A percentile compares a stretch with the other conserved stretches of the same genome.
These are phyloP conservation scores for Boletus eberwhitei DNA, from an alignment of 768 basidiomycete species.

Conservation along the genomic window DNA sequence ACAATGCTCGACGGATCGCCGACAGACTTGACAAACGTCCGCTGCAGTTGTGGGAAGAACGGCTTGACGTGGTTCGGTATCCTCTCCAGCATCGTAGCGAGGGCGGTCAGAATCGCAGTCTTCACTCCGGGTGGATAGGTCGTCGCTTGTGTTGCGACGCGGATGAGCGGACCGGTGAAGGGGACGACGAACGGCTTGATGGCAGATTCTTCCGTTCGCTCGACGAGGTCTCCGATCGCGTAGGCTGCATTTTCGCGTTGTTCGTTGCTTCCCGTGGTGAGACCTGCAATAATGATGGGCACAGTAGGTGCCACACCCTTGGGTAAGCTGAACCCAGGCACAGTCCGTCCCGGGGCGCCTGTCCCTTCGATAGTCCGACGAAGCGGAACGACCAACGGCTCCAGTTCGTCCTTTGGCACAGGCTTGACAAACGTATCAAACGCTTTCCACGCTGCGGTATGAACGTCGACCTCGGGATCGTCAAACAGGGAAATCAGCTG, in stretches of 20 bases:
- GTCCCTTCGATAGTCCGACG: constrained; percentile 84
- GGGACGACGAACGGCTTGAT: constrained; percentile 96
- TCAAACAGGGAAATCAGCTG: constrained; percentile 82
- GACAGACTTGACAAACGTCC: constrained; percentile 93
- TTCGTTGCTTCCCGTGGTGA: constrained; percentile 92
- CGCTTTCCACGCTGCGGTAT: constrained; percentile 78
- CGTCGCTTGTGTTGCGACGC: constrained; percentile 86
- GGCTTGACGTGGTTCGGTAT: constrained; percentile 92
- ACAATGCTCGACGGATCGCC: constrained; percentile 73
- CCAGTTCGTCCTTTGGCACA: constrained; percentile 88
- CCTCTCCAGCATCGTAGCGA: constrained; percentile 78
- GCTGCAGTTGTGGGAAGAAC: constrained; percentile 97
- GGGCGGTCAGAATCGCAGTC: constrained; percentile 81
- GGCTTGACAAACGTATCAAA: constrained; percentile 88
- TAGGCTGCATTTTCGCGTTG: constrained; percentile 94
- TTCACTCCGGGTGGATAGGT: constrained; percentile 93
- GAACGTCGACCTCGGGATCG: constrained; percentile 69
- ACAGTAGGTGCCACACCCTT: constrained; percentile 84
- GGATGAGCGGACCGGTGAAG: constrained; percentile 93
- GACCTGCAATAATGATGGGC: constrained; percentile 86
- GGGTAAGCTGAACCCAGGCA: constrained; percentile 82
- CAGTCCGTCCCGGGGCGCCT: constrained; percentile 68
- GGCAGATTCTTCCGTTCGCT: constrained; percentile 75
- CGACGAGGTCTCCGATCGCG: constrained; percentile 93
- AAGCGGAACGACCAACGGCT: constrained; percentile 85